These are phyloP conservation scores for Jackrogersella multiformis DNA, from an alignment of 495 filamentous ascomycete species.

Conservation along the genomic window DNA sequence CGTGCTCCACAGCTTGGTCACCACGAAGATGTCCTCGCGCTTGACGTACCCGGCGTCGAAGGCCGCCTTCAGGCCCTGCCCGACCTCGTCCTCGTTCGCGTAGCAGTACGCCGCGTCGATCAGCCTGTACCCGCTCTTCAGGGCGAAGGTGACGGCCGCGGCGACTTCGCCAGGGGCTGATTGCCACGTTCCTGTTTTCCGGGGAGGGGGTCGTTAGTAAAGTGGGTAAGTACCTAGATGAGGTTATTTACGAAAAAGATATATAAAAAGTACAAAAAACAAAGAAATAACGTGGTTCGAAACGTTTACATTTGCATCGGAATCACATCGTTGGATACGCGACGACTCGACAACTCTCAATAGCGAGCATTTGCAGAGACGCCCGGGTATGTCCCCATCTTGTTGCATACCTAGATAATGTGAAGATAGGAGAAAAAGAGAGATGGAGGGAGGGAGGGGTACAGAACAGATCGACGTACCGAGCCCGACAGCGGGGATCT, in stretches of 20 bases:
- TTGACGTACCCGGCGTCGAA: slow-evolving; percentile 72
- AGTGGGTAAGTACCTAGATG: not conserved
- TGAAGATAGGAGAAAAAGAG: not conserved
- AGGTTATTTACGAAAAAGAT: too few relatives aligned
- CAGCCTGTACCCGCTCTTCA: slow-evolving; percentile 72
- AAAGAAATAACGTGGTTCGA: too few relatives aligned
- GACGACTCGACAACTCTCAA: too few relatives aligned
- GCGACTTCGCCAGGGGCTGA: slow-evolving; percentile 68
- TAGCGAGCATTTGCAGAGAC: too few relatives aligned
- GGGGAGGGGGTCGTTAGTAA: not conserved
- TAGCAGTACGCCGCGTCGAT: slow-evolving; percentile 69
- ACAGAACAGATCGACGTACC: slow-evolving; percentile 57
- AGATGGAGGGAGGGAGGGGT: not conserved
- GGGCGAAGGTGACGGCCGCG: slow-evolving; percentile 62
- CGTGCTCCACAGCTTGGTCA: slow-evolving; percentile 85
- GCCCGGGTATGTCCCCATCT: too few relatives aligned
- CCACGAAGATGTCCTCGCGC: slow-evolving; percentile 83
- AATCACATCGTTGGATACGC: too few relatives aligned
- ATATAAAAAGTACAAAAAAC: too few relatives aligned
- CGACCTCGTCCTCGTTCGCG: slow-evolving; percentile 67
- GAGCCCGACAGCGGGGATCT: slow-evolving; percentile 79
- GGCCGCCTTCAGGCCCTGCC: slow-evolving; percentile 66
- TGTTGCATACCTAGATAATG: too few relatives aligned
- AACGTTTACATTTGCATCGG: too few relatives aligned
- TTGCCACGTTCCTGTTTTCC: slow-evolving; percentile 77